A percentile compares a stretch with the other conserved stretches of the same genome.
Evolutionary conservation across 306 rosid species (phyloP).

Genomic region (Carpinus fangiana): DNA sequence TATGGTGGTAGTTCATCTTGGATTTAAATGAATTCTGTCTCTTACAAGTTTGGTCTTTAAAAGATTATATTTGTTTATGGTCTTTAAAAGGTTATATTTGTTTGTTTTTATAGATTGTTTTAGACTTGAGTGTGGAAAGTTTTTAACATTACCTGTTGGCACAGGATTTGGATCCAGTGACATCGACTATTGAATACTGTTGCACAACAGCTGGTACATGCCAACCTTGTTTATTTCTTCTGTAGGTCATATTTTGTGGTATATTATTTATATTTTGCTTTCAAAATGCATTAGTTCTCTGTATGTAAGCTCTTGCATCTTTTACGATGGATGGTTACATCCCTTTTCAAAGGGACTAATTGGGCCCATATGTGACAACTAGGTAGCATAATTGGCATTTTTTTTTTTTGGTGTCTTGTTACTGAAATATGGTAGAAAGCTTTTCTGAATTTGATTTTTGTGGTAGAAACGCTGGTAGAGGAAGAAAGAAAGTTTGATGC

Average conservation of each 20-base stretch:
- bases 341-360: neutral
- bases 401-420: neutral
- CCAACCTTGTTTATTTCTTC: slow-evolving; percentile 30
- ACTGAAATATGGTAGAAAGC: slow-evolving; percentile 22
- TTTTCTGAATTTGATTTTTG: neutral
- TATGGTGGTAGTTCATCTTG: neutral
- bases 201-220: slow-evolving; percentile 89
- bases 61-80: slow-evolving; percentile 1
- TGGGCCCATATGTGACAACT: slow-evolving; percentile 12
- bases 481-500: slow-evolving; percentile 55
- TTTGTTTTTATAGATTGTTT: slow-evolving; percentile 9
- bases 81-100: neutral
- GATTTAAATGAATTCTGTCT: neutral
- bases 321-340: too few relatives aligned
- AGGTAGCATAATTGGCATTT: neutral
- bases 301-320: too few relatives aligned
- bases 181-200: slow-evolving; percentile 71
- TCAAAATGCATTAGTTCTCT: too few relatives aligned
- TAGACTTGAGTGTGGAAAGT: neutral
- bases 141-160: slow-evolving; percentile 16
- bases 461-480: neutral
- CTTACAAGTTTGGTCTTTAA: neutral
- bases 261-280: slow-evolving; percentile 9
- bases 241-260: slow-evolving; percentile 19
- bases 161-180: slow-evolving; percentile 81